Evolutionary conservation across 345 rosid genomes (phyloP), one percentile per base, ranked within the genome.

Genomic region (Populus tremula): DNA sequence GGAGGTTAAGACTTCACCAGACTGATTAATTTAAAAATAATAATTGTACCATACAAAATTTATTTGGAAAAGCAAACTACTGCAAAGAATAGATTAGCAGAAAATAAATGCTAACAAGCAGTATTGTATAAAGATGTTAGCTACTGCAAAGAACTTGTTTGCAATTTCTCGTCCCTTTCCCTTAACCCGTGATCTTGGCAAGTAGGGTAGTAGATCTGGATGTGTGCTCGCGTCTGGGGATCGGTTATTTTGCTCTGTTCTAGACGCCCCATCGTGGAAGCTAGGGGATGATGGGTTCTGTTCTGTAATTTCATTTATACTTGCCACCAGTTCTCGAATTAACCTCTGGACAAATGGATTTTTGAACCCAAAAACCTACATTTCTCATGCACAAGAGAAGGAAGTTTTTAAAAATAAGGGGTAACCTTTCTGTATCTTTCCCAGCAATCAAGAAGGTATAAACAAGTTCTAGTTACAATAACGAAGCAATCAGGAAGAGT

Each of bases 301-400:
- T 61, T 86, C 91, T 70, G 85, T 85, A 70, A 77, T 81, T 82
- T 90, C 93, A 69, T 87, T 82, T 77, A 88, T 80, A 71, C 87
- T 84, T 69, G 92, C 87, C 83, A 89, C 91, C 77, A 91, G 84
- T 86, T 96, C 97, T 82, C 97, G 84, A 73, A 96, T 92, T 77
- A 93, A 80, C 85, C 98, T 87, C 82, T 93, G 96, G 73, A 96
- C 93, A 80, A 88, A 86, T 25, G 88, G 85, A 79, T 88, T 89
- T 84, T 87, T 92, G 79, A 93, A 96, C 69, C 99, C 99, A 82
- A 96, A 96, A 77, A 91, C 91, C 97, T 96, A 94, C 83, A 86
- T 29, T 69, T 38, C 47, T 72, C 56, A 79, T 36, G 61, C 73
- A 84, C 23, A 71, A 50, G 72, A 77, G 41, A 49, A 61, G 41